These are phyloP conservation scores for Saitozyma podzolica DNA, from an alignment of 768 basidiomycete species.

Conservation along the genomic window DNA sequence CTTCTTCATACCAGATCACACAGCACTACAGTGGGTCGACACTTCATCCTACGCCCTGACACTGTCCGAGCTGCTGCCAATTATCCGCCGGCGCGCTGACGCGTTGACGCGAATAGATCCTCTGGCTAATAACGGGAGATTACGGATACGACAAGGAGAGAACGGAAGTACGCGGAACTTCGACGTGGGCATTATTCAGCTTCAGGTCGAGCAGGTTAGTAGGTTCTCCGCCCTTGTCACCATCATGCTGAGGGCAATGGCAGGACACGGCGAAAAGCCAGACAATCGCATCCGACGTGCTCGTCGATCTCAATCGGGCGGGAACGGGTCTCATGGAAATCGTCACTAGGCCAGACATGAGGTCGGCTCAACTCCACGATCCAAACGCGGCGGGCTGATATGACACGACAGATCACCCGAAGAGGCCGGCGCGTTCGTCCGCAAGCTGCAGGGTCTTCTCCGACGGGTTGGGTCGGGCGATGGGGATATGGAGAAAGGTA, in stretches of 20 bases:
- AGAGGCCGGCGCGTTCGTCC: slow-evolving; percentile 84
- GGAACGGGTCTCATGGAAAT: slow-evolving; percentile 92
- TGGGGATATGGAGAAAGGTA: slow-evolving; percentile 97
- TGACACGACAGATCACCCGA: slow-evolving; percentile 65
- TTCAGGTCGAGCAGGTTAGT: slow-evolving; percentile 89
- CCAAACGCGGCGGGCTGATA: not conserved
- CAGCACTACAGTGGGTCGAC: slow-evolving; percentile 76
- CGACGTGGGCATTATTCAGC: slow-evolving; percentile 80
- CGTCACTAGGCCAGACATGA: slow-evolving; percentile 88
- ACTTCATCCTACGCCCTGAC: slow-evolving; percentile 14
- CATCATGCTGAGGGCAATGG: not conserved
- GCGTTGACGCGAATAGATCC: not conserved
- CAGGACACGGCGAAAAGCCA: slow-evolving; percentile 36
- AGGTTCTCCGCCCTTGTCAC: not conserved
- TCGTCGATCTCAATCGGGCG: slow-evolving; percentile 87
- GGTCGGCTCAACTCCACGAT: slow-evolving; percentile 52
- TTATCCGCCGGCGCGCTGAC: not conserved
- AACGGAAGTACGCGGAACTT: slow-evolving; percentile 14
- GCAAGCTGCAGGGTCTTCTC: slow-evolving; percentile 74
- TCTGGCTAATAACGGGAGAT: slow-evolving; percentile 17
- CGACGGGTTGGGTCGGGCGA: slow-evolving; percentile 84
- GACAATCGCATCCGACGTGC: slow-evolving; percentile 32
- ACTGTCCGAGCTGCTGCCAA: not conserved
- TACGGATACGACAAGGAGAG: slow-evolving; percentile 18
- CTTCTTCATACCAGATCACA: slow-evolving; percentile 94